A percentile compares a stretch with the other conserved stretches of the same genome.
phyloP scores from a whole-genome alignment of 768 basidiomycete species.

The Termitomyces sp. region DNA sequence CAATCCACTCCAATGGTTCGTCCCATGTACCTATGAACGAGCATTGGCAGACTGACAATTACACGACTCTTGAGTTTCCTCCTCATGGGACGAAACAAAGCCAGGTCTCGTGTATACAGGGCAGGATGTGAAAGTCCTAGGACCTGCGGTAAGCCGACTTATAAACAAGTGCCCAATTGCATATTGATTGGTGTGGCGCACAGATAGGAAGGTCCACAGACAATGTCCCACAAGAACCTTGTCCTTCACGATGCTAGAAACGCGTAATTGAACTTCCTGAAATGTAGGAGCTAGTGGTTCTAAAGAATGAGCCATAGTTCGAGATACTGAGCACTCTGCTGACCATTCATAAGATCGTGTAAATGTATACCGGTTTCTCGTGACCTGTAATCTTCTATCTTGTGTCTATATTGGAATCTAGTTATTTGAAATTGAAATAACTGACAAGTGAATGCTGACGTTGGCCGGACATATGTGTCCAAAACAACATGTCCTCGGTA shows the following conservation, averaged over 20 bases:
- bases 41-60: conserved; percentile 31
- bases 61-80: conserved; percentile 31
- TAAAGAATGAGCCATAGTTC: not conserved
- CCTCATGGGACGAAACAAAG: conserved; percentile 44
- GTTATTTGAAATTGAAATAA: not conserved
- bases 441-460: conserved; percentile 26
- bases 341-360: conserved; percentile 32
- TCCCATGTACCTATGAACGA: conserved; percentile 41
- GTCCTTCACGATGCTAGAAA: conserved; percentile 33
- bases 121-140: conserved; percentile 46
- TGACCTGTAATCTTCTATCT: conserved; percentile 40
- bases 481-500: conserved; percentile 38
- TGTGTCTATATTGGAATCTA: conserved; percentile 26
- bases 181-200: conserved; percentile 18
- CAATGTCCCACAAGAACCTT: conserved; percentile 53
- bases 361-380: conserved; percentile 40
- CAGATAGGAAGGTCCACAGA: conserved; percentile 49
- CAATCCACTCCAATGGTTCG: conserved; percentile 34
- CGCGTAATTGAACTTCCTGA: conserved; percentile 37
- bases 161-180: not conserved
- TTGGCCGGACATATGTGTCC: conserved; percentile 49
- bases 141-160: conserved; percentile 26
- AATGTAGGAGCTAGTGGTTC: conserved; percentile 38
- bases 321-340: conserved; percentile 10
- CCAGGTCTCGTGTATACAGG: conserved; percentile 48